A percentile compares a stretch with the other conserved stretches of the same genome.
phyloP scores from a whole-genome alignment of 176 grass and related monocot species.

The Oryza coarctata region DNA sequence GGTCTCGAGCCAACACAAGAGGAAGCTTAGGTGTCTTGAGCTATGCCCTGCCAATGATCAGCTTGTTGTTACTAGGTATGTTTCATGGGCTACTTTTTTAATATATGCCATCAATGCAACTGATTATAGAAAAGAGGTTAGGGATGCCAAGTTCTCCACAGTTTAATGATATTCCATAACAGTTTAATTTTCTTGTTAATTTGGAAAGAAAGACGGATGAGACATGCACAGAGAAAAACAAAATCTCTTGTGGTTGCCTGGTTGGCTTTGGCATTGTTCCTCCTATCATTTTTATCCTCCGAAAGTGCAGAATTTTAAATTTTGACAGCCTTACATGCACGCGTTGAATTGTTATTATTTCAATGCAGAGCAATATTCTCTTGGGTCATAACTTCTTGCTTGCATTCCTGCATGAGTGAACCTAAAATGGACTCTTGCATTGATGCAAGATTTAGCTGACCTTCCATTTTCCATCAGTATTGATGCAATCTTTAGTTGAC shows the following conservation, averaged over 20 bases:
- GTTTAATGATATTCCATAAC: background rate
- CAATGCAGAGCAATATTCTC: background rate
- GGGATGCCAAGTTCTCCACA: background rate
- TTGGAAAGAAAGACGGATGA: background rate
- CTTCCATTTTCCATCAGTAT: no score
- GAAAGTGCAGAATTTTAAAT: background rate
- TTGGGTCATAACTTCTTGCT: background rate
- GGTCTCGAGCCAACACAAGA: slow-evolving; percentile 74
- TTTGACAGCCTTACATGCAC: background rate
- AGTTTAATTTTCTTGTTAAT: background rate
- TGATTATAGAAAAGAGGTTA: background rate
- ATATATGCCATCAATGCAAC: background rate
- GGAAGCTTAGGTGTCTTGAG: slow-evolving; percentile 90
- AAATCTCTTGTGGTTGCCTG: background rate
- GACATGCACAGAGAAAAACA: background rate
- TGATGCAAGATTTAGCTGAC: background rate
- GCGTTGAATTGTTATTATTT: background rate
- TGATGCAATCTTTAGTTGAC: background rate
- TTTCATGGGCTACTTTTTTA: background rate
- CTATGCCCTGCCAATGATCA: slow-evolving; percentile 79
- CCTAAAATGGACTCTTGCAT: background rate
- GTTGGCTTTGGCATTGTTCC: background rate
- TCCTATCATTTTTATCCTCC: background rate
- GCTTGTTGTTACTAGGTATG: slow-evolving; percentile 85
- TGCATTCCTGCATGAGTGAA: background rate